Evolutionary conservation across 805 yeast species (phyloP).

Genomic region (Isabelozyma pseudorhagii): DNA sequence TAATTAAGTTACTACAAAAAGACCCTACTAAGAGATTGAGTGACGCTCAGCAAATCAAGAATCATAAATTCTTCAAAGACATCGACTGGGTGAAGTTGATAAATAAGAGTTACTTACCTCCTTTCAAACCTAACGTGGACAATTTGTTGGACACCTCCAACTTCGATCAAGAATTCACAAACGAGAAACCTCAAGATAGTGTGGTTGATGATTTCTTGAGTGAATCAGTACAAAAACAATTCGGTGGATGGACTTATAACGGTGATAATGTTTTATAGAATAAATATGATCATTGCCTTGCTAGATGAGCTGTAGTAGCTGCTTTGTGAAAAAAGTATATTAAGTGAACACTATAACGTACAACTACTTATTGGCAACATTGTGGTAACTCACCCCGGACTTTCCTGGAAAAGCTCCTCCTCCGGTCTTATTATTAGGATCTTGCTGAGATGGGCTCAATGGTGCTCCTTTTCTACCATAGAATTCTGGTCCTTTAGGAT

Average conservation of each 20-base stretch:
- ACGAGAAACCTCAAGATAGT: constrained; percentile 87
- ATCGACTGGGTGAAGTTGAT: constrained; percentile 83
- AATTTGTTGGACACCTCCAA: constrained; percentile 94
- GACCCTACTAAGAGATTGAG: constrained; percentile 96
- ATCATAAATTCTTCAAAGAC: constrained; percentile 88
- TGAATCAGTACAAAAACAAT: constrained; percentile 94
- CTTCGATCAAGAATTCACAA: constrained; percentile 97
- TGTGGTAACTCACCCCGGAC: constrained; percentile 31
- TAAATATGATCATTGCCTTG: neutral
- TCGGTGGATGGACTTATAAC: constrained; percentile 98
- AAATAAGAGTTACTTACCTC: constrained; percentile 87
- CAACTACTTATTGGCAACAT: constrained; percentile 27
- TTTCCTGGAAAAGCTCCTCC: constrained; percentile 37
- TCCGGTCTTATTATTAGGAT: constrained; percentile 14
- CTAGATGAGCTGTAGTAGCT: too few relatives aligned
- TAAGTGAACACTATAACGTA: neutral
- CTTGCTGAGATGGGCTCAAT: constrained; percentile 21
- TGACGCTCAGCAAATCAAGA: constrained; percentile 90
- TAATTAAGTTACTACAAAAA: constrained; percentile 90
- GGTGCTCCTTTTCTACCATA: constrained; percentile 33
- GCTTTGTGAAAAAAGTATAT: neutral
- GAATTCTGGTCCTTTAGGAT: constrained; percentile 22
- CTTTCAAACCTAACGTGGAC: constrained; percentile 88
- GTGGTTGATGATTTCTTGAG: constrained; percentile 90
- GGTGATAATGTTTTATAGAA: constrained; percentile 43